A percentile compares a stretch with the other conserved stretches of the same genome.
phyloP scores from a whole-genome alignment of 768 basidiomycete genomes.

The Rubroboletus satanas region DNA sequence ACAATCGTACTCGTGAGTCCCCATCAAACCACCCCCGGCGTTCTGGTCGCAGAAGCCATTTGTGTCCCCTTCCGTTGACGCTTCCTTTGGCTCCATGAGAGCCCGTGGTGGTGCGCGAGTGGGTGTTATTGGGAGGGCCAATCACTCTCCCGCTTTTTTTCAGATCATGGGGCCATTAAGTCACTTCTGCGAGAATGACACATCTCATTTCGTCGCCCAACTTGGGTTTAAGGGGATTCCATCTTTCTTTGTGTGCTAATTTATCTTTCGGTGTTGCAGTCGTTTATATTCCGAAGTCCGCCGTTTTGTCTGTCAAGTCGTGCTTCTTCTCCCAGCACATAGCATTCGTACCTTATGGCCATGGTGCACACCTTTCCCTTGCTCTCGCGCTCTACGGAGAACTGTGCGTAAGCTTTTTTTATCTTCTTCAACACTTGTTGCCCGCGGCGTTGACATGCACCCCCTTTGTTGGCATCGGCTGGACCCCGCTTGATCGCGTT shows the following conservation, averaged over 20 bases:
- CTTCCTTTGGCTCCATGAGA: background rate
- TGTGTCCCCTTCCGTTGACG: background rate
- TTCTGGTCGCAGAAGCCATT: slow-evolving; percentile 2
- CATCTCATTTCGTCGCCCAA: background rate
- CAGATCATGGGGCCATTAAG: background rate
- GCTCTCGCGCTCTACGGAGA: slow-evolving; percentile 63
- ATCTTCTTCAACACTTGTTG: background rate
- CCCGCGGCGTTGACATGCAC: slow-evolving; percentile 5
- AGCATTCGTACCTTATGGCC: slow-evolving; percentile 47
- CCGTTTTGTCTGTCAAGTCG: slow-evolving; percentile 58
- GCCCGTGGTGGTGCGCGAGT: background rate
- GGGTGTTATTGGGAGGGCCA: background rate
- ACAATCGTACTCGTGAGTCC: slow-evolving; percentile 27
- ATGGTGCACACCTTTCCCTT: slow-evolving; percentile 56
- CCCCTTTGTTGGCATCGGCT: slow-evolving; percentile 11
- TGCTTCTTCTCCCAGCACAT: slow-evolving; percentile 48
- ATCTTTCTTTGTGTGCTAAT: slow-evolving; percentile 2
- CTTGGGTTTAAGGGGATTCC: background rate
- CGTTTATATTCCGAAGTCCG: slow-evolving; percentile 58
- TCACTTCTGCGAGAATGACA: background rate
- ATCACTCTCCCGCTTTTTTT: background rate
- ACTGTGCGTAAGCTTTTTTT: slow-evolving; percentile 42
- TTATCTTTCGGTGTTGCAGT: slow-evolving; percentile 38
- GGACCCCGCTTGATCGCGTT: slow-evolving; percentile 8
- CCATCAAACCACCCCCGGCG: slow-evolving; percentile 10